These are phyloP conservation scores for Lachancea sp. DNA, from an alignment of 805 yeast genomes.

Conservation along the genomic window DNA sequence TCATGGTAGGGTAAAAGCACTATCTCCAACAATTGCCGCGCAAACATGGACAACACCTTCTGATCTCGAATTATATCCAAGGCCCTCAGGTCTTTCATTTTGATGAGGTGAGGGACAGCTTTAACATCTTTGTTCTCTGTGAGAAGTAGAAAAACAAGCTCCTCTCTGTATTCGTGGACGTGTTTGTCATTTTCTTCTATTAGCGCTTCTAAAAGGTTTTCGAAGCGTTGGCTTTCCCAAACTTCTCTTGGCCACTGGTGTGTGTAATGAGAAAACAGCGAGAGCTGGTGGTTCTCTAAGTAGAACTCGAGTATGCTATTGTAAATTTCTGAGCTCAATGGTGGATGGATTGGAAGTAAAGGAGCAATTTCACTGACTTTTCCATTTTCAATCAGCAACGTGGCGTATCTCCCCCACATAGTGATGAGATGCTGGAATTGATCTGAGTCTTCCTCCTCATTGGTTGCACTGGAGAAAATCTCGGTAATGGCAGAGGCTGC, in stretches of 20 bases:
- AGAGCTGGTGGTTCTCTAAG: conserved; percentile 32
- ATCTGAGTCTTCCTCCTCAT: conserved; percentile 18
- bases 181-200: conserved; percentile 32
- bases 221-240: conserved; percentile 43
- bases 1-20: conserved; percentile 37
- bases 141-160: conserved; percentile 49
- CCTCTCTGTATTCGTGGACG: conserved; percentile 33
- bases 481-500: conserved; percentile 46
- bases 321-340: conserved; percentile 38
- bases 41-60: conserved; percentile 52
- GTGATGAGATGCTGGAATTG: conserved; percentile 23
- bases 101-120: conserved; percentile 61
- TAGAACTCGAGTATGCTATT: conserved; percentile 43
- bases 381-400: conserved; percentile 43
- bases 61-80: conserved; percentile 53
- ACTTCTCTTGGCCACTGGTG: conserved; percentile 52
- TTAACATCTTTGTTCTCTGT: conserved; percentile 49
- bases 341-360: conserved; percentile 47
- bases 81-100: conserved; percentile 46
- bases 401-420: conserved; percentile 64
- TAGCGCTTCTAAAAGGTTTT: conserved; percentile 41
- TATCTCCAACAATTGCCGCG: conserved; percentile 46
- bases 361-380: conserved; percentile 43
- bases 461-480: conserved; percentile 31
- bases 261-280: conserved; percentile 39